Evolutionary conservation across 306 rosid genomes (phyloP), one percentile per base, ranked within the genome.

Genomic region (Lithocarpus polystachyus): DNA sequence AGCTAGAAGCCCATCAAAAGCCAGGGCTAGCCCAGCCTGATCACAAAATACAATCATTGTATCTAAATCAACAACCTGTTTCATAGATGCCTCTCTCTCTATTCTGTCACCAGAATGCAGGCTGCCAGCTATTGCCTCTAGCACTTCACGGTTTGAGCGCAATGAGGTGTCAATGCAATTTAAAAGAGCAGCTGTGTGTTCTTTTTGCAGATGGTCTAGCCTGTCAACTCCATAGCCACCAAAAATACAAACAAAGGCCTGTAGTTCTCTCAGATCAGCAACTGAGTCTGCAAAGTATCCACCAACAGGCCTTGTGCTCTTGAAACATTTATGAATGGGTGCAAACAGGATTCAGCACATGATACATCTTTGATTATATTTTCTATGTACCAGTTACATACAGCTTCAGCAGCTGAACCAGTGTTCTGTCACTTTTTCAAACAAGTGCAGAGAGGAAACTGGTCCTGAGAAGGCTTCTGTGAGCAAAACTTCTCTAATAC

Each of bases 141-240:
- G 87, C 75, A 89, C 87, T 61, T 95, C 98, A 70, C 94, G 96
- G 68, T 95, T 95, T 73, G 99, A 91, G 74, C 98, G 85, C 80
- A 95, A 73, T n/a, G 99, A 89, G 59, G 97, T 91, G 84, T 92
- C 99, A 20, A 95, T 92, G 89, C 98, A 95, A 84, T 92, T 95
- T 80, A 95, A 83, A 84, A 95, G 99, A 61, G 99, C 99, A 84
- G 99, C 98, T 55, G 98, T 91, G 85, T 95, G 97, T 81, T 95
- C 99, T 89, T 95, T 95, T 72, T 92, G 92, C 97, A 95, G 87
- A 84, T 89, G 88, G 80, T 92, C 93, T 71, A 95, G 84, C 88
- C 97, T 90, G 81, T 95, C 99, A 72, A 95, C 98, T 80, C 99
- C 99, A 85, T 90, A 95, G 61, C 97, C 97, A 82, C 99, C 99